Base-by-base conservation (phyloP, 2,329 filamentous ascomycete species). In the Leptosphaerulina australis region DNA sequence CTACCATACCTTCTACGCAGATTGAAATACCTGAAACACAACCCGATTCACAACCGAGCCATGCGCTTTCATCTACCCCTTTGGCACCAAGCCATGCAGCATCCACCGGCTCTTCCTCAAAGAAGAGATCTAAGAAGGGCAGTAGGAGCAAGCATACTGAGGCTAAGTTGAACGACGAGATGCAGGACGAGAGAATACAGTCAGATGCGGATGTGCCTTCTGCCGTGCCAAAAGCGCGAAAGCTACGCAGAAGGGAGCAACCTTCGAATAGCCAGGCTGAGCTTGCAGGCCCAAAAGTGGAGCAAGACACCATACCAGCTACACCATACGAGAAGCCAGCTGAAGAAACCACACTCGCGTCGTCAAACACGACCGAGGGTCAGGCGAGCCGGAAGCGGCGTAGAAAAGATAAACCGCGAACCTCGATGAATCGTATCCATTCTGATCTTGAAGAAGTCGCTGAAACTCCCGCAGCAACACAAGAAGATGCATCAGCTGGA, bases 1-100 rank as follows among this genome's bases (percentile, higher is more conserved):
- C 36, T n/a, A 33, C 41, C 10, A 29, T 26, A 11, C 26, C 30
- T 33, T 25, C 43, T 2, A 21, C 43, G 4, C 45, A 53, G 11
- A 36, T 62, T 14, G 46, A 57, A 15, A 55, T 60, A 1, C 59
- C 57, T 4, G 50, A 60, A 38, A 55, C 55, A 1, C 60, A 62
- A 15, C 14, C 28, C 11, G 14, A 24, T 12, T 12, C 14, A 17
- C 41, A 35, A 28, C 30, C 8, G 21, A 39, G n/a, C 10, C 30
- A 28, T 7, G 8, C 30, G 18, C 36, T 43, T 12, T 26, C 46
- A 22, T 41, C 53, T 1, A 46, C 55, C 5, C 55, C 47, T 2
- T 44, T 25, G 39, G 47, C 43, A 6, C 48, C 36, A 12, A 34
- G 34, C 10, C 48, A 41, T 31, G 15, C 25, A n/a, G 12, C n/a